Percentiles rank a stretch among this genome's conserved stretches.
Evolutionary conservation across 306 rosid genomes (phyloP).

Genomic region (Vigna nakashimae): DNA sequence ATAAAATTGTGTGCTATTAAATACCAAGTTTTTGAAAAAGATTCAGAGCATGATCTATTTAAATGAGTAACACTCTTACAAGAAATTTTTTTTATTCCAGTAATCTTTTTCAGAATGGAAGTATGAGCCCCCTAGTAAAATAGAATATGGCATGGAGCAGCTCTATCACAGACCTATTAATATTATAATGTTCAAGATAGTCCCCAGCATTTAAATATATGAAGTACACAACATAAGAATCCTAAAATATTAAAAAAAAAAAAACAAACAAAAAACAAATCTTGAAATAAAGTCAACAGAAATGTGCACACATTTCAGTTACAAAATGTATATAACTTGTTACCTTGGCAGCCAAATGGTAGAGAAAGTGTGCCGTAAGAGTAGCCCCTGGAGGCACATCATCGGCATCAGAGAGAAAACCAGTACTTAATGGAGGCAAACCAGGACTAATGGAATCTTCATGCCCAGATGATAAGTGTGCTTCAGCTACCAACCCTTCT

Average conservation of each 20-base stretch:
- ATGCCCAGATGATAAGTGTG: constrained; percentile 70
- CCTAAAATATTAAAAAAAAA: neutral
- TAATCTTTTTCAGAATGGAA: constrained; percentile 4
- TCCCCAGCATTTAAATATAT: constrained; percentile 21
- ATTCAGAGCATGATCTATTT: constrained; percentile 26
- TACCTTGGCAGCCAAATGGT: constrained; percentile 94
- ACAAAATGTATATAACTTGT: constrained; percentile 40
- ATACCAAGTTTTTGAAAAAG: constrained; percentile 1
- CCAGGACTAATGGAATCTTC: constrained; percentile 83
- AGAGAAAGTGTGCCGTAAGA: constrained; percentile 89
- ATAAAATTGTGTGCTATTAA: neutral
- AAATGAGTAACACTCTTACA: neutral
- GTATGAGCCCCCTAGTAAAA: constrained; percentile 1
- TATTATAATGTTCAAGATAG: constrained; percentile 31
- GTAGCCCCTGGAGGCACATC: constrained; percentile 88
- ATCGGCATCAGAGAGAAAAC: constrained; percentile 77
- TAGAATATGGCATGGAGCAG: constrained; percentile 24
- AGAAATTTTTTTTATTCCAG: constrained; percentile 27
- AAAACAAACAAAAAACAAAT: too few relatives aligned
- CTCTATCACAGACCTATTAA: constrained; percentile 5
- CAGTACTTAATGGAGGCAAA: constrained; percentile 87
- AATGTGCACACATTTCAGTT: constrained; percentile 35
- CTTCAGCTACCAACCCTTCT: constrained; percentile 83
- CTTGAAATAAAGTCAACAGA: constrained; percentile 28
- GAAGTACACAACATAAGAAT: constrained; percentile 14